Evolutionary conservation across 257 asterid genomes (phyloP), one percentile per base, ranked within the genome.

Genomic region (Solanum chilense): DNA sequence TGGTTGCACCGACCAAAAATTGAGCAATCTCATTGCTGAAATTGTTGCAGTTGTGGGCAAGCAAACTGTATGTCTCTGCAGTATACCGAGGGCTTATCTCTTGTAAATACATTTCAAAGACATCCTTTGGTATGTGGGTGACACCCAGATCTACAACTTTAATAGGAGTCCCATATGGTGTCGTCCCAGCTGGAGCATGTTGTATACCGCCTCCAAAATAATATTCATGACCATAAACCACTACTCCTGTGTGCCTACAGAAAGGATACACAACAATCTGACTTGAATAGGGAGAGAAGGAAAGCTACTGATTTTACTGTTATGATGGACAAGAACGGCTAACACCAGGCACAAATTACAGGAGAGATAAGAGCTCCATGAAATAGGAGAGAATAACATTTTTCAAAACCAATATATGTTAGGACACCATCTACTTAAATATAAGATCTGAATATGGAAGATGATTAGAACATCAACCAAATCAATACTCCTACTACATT

Each of bases 201-300:
- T 80, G 85, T 80, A 80, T 80, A 29, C 85, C 85, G 29, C 85
- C 85, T 80, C 85, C 85, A 80, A 80, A 80, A 80, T 80, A 80
- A 80, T 47, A 80, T 80, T 80, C 99, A 74, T 88, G 89, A 80
- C 96, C 99, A 87, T 96, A 97, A 69, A 94, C 99, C 58, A 95
- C 97, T 23, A 96, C 90, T 86, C 99, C 99, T 3, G 99, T 95
- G 90, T 97, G 99, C 99, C 99, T 97, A 92, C 85, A 83, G n/a
- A 68, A 64, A 45, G 10, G 68, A 80, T 16, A 1, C 66, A 47
- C 85, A 80, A 45, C 3, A 10, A 47, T 47, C 44, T 16, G 42
- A 47, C 23, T 27, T 47, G 25, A 80, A 29, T 41, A 41, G 56
- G 42, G 27, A 80, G 42, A 47, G 52, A 33, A 80, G 29, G 9